These are phyloP conservation scores for Verticillium nonalfalfae DNA, from an alignment of 2,329 filamentous ascomycete genomes.

Conservation along the genomic window DNA sequence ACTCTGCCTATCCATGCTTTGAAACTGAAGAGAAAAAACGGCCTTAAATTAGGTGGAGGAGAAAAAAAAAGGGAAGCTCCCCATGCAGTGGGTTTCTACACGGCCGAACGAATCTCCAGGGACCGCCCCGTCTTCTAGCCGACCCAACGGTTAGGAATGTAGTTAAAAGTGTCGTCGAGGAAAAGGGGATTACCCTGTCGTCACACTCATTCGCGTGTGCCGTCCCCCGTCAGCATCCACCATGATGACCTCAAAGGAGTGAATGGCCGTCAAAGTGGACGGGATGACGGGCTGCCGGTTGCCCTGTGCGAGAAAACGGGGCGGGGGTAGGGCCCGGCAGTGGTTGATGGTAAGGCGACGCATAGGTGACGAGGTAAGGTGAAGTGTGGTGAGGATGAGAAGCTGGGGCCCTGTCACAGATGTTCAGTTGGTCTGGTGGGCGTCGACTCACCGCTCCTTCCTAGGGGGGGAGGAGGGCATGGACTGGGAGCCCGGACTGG, in stretches of 20 bases:
- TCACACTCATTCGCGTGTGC: background rate
- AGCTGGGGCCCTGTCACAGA: background rate
- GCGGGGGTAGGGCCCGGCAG: background rate
- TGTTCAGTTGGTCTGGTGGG: background rate
- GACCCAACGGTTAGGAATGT: slow-evolving; percentile 2
- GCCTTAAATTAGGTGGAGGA: background rate
- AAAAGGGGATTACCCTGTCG: slow-evolving; percentile 1
- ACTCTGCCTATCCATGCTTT: background rate
- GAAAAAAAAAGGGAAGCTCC: background rate
- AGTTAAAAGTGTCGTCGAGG: background rate
- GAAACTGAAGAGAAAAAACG: background rate
- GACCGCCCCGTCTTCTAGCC: background rate
- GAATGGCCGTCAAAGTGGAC: background rate
- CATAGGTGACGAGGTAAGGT: too few species aligned
- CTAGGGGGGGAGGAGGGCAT: background rate
- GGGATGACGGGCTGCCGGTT: background rate
- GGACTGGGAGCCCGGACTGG: too few species aligned
- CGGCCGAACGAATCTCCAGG: background rate
- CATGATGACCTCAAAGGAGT: background rate
- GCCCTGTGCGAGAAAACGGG: background rate
- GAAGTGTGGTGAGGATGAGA: too few species aligned
- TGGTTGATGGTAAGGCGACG: background rate
- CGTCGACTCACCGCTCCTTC: background rate
- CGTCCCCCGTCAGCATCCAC: background rate
- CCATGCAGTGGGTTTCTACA: too few species aligned